Base-by-base conservation (phyloP, 257 asterid species). In the Verbascum thapsus region DNA sequence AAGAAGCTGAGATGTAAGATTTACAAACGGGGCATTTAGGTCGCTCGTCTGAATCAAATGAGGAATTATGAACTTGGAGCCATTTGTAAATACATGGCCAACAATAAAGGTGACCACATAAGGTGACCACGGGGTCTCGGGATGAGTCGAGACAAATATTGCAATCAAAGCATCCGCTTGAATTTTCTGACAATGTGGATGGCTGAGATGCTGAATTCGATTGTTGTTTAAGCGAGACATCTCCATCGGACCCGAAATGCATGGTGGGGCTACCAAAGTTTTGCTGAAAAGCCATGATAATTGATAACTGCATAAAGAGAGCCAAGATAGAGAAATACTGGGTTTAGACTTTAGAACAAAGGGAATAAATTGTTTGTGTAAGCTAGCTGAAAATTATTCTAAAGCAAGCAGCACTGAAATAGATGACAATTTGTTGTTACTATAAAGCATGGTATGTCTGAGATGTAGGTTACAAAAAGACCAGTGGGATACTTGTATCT, bases 41-140 rank as follows among this genome's bases (percentile, higher is more conserved):
- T 43, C 35, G 75, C 52, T 82, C 79, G 0, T 68, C 78, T 10
- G 92, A 63, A 55, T 81, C 83, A 0, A 67, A 37, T 3, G 78
- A 70, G 23, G 83, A 71, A 61, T 55, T 80, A 51, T 75, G 81
- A 37, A 79, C 83, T 10, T 79, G 79, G 26, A 87, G 83, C 94
- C 95, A 87, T 72, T 82, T 82, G 84, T 82, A 85, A 61, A 87
- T 80, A 82, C 95, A 87, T 34, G 94, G 86, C 95, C 95, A 87
- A 71, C 95, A 87, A 61, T 78, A 87, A 35, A 87, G 80, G 48
- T 87, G 95, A 17, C 95, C 95, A 49, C 95, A 87, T 23, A 85
- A 81, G 58, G 90, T 84, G 56, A 87, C 90, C 5, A 87, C 86
- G 1, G 95, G 95, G 18, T 87, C 94, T 1, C 71, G 82, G 3